A percentile compares a stretch with the other conserved stretches of the same genome.
These are phyloP conservation scores for Lonicera japonica DNA, from an alignment of 129 eudicot species.

Conservation along the genomic window DNA sequence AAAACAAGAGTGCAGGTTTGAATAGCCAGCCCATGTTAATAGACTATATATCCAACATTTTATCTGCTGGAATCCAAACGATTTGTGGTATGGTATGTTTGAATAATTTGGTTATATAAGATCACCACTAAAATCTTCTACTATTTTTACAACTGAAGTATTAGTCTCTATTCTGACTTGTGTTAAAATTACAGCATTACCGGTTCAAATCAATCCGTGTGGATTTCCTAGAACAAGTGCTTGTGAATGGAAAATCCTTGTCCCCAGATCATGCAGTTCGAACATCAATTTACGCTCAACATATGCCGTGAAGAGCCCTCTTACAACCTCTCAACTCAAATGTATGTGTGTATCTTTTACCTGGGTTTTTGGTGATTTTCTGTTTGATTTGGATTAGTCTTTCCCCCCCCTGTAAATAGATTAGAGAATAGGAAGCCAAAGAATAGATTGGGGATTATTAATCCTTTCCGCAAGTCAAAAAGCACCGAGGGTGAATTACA, in stretches of 20 bases:
- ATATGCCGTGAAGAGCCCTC: conserved; percentile 44
- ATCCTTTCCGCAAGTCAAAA: background rate
- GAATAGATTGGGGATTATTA: background rate
- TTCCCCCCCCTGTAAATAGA: conserved; percentile 2
- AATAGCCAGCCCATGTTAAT: background rate
- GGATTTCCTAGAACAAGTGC: conserved; percentile 79
- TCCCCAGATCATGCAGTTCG: conserved; percentile 44
- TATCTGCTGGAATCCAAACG: background rate
- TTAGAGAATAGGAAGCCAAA: background rate
- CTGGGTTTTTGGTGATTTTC: conserved; percentile 12
- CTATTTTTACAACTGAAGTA: no score
- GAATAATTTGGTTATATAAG: background rate
- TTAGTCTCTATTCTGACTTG: no score
- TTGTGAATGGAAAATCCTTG: conserved; percentile 71
- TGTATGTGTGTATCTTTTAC: background rate
- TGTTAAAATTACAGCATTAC: conserved; percentile 42
- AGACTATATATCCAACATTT: background rate
- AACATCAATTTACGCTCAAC: conserved; percentile 67
- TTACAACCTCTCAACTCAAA: background rate
- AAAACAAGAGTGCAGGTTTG: background rate
- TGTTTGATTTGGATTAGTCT: background rate
- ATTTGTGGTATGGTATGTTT: background rate
- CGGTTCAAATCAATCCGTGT: conserved; percentile 79
- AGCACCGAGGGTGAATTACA: background rate
- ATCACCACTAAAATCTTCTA: background rate